Conservation (phyloP, 139 green algal species). For the Chlamydomonas sphaeroides region DNA sequence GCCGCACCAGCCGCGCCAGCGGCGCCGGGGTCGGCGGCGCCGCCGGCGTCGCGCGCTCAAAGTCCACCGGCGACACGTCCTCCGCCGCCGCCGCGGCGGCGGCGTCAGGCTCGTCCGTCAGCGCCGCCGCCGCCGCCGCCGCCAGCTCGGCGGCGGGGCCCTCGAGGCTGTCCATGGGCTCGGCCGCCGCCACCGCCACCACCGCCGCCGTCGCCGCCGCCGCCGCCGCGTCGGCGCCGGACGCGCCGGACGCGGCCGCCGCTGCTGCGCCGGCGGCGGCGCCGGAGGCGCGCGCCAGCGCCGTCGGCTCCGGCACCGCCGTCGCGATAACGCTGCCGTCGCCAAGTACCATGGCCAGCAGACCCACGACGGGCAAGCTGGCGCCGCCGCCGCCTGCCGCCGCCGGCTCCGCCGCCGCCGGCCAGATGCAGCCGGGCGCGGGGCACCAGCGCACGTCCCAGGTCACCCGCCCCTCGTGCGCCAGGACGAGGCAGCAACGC, state of each 20-base stretch:
- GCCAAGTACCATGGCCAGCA: slow-evolving; percentile 68
- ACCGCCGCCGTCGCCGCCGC: not conserved
- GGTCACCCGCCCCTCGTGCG: slow-evolving; percentile 61
- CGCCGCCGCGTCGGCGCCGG: not conserved
- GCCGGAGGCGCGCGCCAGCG: not conserved
- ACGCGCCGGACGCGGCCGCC: not conserved
- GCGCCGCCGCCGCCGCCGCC: too few relatives aligned
- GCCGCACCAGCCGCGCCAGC: slow-evolving; percentile 17
- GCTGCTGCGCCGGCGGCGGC: not conserved
- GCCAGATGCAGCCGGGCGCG: slow-evolving; percentile 33
- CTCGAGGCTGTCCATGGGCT: too few relatives aligned
- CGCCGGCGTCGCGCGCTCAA: too few relatives aligned
- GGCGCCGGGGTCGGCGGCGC: not conserved
- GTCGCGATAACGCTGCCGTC: slow-evolving; percentile 64
- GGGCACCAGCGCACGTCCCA: slow-evolving; percentile 73
- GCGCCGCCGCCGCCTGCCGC: not conserved
- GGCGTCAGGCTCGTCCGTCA: not conserved
- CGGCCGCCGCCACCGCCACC: not conserved
- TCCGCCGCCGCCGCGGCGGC: not conserved
- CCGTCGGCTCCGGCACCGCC: slow-evolving; percentile 51
- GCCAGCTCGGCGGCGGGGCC: too few relatives aligned
- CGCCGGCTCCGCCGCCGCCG: not conserved
- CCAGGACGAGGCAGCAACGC: slow-evolving; percentile 52
- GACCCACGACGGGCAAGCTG: slow-evolving; percentile 43
- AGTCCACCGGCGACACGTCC: not conserved